These are phyloP conservation scores for Fraxinus albicans DNA, from an alignment of 305 asterid species.

Conservation along the genomic window DNA sequence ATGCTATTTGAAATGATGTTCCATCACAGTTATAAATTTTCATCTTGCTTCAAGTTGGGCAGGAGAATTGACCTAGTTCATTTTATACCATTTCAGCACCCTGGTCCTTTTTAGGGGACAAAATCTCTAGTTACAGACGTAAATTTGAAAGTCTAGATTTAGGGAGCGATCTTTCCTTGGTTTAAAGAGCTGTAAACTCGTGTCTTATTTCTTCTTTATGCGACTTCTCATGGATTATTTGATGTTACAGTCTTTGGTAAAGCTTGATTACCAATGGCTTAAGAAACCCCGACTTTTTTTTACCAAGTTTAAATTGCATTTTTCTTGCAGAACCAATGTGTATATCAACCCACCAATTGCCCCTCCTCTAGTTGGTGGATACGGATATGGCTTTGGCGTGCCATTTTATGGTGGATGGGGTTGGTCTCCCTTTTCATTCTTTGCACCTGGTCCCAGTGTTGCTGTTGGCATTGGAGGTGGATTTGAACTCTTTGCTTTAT, in stretches of 20 bases:
- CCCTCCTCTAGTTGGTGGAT: constrained; percentile 92
- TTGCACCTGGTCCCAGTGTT: constrained; percentile 43
- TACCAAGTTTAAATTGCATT: not conserved
- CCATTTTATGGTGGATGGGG: constrained; percentile 70
- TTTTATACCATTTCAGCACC: not conserved
- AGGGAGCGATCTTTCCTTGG: not conserved
- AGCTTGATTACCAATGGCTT: not conserved
- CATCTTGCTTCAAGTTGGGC: not conserved
- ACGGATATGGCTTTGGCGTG: constrained; percentile 47
- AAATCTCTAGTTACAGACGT: not conserved
- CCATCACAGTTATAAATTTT: not conserved
- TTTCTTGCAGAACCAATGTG: constrained; percentile 66
- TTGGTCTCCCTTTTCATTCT: constrained; percentile 95
- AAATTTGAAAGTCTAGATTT: not conserved
- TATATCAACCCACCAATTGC: constrained; percentile 83
- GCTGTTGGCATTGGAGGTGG: constrained; percentile 91
- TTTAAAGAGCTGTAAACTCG: not conserved
- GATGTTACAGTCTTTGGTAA: not conserved
- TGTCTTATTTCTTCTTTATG: not conserved
- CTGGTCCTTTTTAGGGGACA: not conserved
- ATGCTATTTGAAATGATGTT: not conserved
- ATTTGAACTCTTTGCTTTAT: constrained; percentile 58
- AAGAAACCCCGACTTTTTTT: not conserved
- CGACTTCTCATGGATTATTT: not conserved
- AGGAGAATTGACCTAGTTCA: not conserved